phyloP scores from a whole-genome alignment of 768 basidiomycete species.

The Lepiota brunneoincarnata region DNA sequence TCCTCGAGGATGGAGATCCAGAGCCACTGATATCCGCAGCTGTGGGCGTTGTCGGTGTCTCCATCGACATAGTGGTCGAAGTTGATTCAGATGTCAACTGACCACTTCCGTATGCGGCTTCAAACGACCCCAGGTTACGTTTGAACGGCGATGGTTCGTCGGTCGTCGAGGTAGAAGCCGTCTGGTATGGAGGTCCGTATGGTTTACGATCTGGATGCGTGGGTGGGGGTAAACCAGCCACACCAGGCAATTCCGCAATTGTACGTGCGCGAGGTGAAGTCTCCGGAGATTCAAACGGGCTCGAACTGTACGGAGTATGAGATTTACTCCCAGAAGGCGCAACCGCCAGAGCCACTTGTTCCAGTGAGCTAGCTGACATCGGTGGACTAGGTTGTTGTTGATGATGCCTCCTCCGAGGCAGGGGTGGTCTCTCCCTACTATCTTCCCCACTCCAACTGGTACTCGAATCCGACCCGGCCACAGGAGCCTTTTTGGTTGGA shows the following conservation, averaged over 20 bases:
- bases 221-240: slow-evolving; percentile 32
- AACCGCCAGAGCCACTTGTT: slow-evolving; percentile 43
- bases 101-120: slow-evolving; percentile 18
- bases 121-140: slow-evolving; percentile 19
- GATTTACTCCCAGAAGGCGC: slow-evolving; percentile 10
- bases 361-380: slow-evolving; percentile 40
- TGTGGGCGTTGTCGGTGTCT: slow-evolving; percentile 14
- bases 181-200: slow-evolving; percentile 9
- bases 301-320: slow-evolving; percentile 1
- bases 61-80: slow-evolving; percentile 12
- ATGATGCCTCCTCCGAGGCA: slow-evolving; percentile 28
- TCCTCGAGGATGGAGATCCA: slow-evolving; percentile 32
- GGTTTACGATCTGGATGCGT: slow-evolving; percentile 54
- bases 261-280: neutral
- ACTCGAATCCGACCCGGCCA: slow-evolving; percentile 4
- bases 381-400: slow-evolving; percentile 34
- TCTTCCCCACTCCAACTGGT: slow-evolving; percentile 4
- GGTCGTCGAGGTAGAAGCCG: neutral
- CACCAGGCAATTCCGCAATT: neutral
- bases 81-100: neutral
- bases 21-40: neutral
- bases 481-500: slow-evolving; percentile 16
- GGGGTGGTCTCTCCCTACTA: slow-evolving; percentile 21
- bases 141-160: neutral
- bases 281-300: slow-evolving; percentile 20